Percentiles rank a stretch among this genome's conserved stretches.
Evolutionary conservation across 108 stramenopile genomes (phyloP).

Genomic region (Nitzschia sp.): DNA sequence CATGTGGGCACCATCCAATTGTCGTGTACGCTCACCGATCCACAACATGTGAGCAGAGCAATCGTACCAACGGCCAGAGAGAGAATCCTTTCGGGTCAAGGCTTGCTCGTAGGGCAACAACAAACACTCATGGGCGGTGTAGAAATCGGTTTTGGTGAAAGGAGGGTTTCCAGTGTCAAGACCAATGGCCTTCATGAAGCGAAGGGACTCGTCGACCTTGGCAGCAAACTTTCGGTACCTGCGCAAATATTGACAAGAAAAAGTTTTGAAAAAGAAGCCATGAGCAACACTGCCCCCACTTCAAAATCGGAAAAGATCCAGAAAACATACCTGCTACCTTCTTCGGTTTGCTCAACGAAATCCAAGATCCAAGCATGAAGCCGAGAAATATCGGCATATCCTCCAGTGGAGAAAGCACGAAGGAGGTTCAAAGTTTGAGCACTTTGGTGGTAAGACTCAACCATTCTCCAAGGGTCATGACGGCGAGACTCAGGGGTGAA

Average conservation of each 20-base stretch:
- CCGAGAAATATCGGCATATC: slow-evolving; percentile 93
- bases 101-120: slow-evolving; percentile 98
- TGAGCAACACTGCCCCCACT: no score
- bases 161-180: slow-evolving; percentile 80
- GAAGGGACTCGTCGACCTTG: slow-evolving; percentile 91
- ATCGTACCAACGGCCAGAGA: slow-evolving; percentile 94
- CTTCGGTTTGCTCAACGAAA: slow-evolving; percentile 93
- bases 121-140: slow-evolving; percentile 96
- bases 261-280: background rate
- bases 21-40: slow-evolving; percentile 98
- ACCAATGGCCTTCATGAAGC: slow-evolving; percentile 97
- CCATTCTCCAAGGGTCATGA: slow-evolving; percentile 82
- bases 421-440: slow-evolving; percentile 96
- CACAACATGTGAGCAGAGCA: slow-evolving; percentile 98
- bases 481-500: slow-evolving; percentile 90
- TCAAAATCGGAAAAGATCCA: background rate
- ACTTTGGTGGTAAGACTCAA: slow-evolving; percentile 89
- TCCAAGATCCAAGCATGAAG: slow-evolving; percentile 98
- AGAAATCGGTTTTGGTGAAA: slow-evolving; percentile 93
- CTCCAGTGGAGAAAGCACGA: slow-evolving; percentile 93
- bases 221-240: slow-evolving; percentile 87
- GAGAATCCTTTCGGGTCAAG: slow-evolving; percentile 94
- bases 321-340: slow-evolving; percentile 82
- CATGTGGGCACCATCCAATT: slow-evolving; percentile 96
- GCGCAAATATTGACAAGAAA: background rate